These are phyloP conservation scores for Auriscalpium vulgare DNA, from an alignment of 768 basidiomycete species.

Conservation along the genomic window DNA sequence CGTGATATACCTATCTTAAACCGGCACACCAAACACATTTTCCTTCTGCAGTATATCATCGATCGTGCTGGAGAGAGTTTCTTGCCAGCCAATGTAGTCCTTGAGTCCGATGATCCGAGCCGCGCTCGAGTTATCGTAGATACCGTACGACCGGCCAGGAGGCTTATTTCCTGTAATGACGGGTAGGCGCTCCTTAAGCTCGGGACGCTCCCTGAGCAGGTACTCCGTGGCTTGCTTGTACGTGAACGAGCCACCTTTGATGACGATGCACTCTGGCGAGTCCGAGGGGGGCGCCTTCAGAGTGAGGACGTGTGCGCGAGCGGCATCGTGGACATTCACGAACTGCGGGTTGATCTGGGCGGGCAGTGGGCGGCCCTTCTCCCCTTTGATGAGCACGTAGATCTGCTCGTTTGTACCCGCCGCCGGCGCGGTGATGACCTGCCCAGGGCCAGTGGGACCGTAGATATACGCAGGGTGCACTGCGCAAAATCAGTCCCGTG, in stretches of 20 bases:
- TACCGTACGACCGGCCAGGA: background rate
- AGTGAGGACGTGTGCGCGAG: constrained; percentile 20
- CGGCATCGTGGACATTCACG: constrained; percentile 22
- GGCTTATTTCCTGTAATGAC: background rate
- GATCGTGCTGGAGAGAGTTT: background rate
- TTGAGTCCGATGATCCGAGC: background rate
- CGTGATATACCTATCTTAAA: too few relatives aligned
- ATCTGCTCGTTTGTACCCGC: constrained; percentile 16
- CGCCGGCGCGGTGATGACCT: constrained; percentile 1
- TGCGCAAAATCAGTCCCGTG: background rate
- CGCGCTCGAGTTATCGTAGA: background rate
- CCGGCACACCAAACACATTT: background rate
- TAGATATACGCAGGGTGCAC: constrained; percentile 23
- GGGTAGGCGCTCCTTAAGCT: constrained; percentile 3
- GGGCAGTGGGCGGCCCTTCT: constrained; percentile 5
- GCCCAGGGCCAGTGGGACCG: constrained; percentile 17
- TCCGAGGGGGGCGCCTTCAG: constrained; percentile 7
- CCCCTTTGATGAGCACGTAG: constrained; percentile 15
- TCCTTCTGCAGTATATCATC: background rate
- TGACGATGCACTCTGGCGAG: constrained; percentile 16
- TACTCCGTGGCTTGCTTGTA: constrained; percentile 17
- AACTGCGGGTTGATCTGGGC: constrained; percentile 15
- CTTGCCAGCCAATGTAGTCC: background rate
- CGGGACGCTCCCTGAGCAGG: constrained; percentile 13
- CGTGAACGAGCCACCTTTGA: constrained; percentile 16